Evolutionary conservation across 805 yeast species (phyloP).

Genomic region (Spathaspora passalidarum): DNA sequence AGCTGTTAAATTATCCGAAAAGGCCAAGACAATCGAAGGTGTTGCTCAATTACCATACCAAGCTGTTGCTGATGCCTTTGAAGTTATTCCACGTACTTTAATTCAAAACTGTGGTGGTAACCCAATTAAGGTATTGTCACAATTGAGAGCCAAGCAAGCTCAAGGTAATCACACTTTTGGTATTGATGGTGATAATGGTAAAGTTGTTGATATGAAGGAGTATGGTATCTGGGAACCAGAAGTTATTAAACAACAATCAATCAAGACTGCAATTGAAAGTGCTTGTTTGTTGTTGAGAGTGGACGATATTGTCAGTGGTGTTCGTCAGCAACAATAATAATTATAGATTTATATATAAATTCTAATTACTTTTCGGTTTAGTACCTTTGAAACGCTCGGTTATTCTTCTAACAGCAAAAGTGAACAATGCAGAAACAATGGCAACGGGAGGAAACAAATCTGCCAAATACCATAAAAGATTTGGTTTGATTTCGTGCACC

Average conservation of each 20-base stretch:
- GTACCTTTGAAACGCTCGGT: conserved; percentile 19
- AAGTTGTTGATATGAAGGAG: conserved; percentile 89
- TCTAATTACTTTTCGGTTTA: conserved; percentile 5
- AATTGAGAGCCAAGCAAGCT: conserved; percentile 94
- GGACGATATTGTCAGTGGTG: conserved; percentile 97
- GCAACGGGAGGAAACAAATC: conserved; percentile 29
- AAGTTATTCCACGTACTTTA: conserved; percentile 95
- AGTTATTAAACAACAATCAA: conserved; percentile 93
- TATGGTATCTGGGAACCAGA: conserved; percentile 99
- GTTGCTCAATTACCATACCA: conserved; percentile 98
- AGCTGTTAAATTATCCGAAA: conserved; percentile 80
- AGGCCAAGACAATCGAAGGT: conserved; percentile 90
- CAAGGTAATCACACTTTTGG: conserved; percentile 84
- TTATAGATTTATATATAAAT: not conserved
- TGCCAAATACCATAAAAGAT: conserved; percentile 14
- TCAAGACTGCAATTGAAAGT: conserved; percentile 97
- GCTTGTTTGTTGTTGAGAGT: conserved; percentile 93
- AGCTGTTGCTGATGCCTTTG: conserved; percentile 98
- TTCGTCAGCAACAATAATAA: conserved; percentile 56
- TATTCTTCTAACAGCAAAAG: conserved; percentile 15
- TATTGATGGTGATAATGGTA: conserved; percentile 92
- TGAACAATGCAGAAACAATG: conserved; percentile 19
- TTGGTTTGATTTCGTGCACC: conserved; percentile 26
- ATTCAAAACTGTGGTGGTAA: conserved; percentile 98
- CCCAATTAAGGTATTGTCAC: conserved; percentile 85